phyloP scores from a whole-genome alignment of 331 rosid species.

The Stylosanthes scabra region DNA sequence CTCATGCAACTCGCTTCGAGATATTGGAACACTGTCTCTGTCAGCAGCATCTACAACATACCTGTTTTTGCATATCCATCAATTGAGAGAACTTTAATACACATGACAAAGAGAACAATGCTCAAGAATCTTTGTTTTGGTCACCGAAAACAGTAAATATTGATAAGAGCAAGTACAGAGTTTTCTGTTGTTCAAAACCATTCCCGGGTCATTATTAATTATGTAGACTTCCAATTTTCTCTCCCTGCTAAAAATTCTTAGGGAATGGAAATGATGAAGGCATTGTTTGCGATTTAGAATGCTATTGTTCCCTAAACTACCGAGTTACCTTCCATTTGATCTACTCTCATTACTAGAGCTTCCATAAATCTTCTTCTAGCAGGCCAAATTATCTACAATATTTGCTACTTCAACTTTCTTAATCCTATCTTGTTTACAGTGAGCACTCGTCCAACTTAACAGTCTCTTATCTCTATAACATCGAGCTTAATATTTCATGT shows the following conservation, averaged over 20 bases:
- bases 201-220: conserved; percentile 15
- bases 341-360: not conserved
- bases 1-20: conserved; percentile 89
- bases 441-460: not conserved
- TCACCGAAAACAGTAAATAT: not conserved
- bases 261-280: not conserved
- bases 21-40: conserved; percentile 86
- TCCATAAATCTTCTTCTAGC: not conserved
- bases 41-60: conserved; percentile 96
- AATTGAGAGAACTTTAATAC: conserved; percentile 15
- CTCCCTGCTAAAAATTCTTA: not conserved
- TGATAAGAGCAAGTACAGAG: not conserved
- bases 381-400: not conserved
- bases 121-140: conserved; percentile 13
- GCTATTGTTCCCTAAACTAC: not conserved
- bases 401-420: not conserved
- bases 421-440: not conserved
- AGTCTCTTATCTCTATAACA: not conserved
- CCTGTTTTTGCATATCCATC: conserved; percentile 51
- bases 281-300: not conserved
- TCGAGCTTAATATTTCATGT: not conserved
- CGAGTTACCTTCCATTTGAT: not conserved
- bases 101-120: not conserved
- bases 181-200: conserved; percentile 18
- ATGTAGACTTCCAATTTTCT: not conserved